Conservation (phyloP, 768 basidiomycete genomes). For the Austroboletus eburneus region DNA sequence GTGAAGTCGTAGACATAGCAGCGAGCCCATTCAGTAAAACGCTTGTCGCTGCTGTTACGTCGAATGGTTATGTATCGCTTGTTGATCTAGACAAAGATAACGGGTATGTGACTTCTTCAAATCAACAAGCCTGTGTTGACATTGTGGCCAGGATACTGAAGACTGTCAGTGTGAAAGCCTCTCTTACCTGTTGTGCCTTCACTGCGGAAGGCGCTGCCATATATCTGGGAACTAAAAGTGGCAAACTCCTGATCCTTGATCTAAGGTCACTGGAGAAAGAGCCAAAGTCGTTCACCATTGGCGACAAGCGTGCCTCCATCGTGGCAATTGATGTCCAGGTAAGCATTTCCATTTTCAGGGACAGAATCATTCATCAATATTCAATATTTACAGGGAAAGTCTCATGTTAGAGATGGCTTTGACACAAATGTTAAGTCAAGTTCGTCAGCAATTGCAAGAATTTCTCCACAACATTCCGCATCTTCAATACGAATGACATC, state of each 20-base stretch:
- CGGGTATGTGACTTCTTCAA: conserved; percentile 39
- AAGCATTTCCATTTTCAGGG: conserved; percentile 8
- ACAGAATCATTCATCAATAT: not conserved
- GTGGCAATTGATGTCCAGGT: conserved; percentile 59
- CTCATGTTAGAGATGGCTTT: not conserved
- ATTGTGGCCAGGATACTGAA: conserved; percentile 49
- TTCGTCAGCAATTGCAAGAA: conserved; percentile 5
- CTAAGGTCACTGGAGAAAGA: conserved; percentile 62
- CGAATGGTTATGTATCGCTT: conserved; percentile 50
- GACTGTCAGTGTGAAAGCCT: conserved; percentile 47
- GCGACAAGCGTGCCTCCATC: conserved; percentile 44
- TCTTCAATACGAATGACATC: conserved; percentile 9
- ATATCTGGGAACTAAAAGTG: conserved; percentile 61
- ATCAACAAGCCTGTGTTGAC: not conserved
- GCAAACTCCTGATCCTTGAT: conserved; percentile 60
- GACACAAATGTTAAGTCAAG: conserved; percentile 10
- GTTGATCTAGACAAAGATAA: conserved; percentile 76
- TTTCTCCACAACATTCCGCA: conserved; percentile 7
- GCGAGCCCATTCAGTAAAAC: conserved; percentile 78
- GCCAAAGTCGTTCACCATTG: conserved; percentile 51
- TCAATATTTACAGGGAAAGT: conserved; percentile 13
- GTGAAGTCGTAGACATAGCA: conserved; percentile 52
- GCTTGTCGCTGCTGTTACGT: conserved; percentile 54
- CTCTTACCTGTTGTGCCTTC: conserved; percentile 60
- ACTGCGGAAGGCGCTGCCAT: conserved; percentile 66